Base-by-base conservation (phyloP, 495 filamentous ascomycete genomes). In the Echria macrotheca region DNA sequence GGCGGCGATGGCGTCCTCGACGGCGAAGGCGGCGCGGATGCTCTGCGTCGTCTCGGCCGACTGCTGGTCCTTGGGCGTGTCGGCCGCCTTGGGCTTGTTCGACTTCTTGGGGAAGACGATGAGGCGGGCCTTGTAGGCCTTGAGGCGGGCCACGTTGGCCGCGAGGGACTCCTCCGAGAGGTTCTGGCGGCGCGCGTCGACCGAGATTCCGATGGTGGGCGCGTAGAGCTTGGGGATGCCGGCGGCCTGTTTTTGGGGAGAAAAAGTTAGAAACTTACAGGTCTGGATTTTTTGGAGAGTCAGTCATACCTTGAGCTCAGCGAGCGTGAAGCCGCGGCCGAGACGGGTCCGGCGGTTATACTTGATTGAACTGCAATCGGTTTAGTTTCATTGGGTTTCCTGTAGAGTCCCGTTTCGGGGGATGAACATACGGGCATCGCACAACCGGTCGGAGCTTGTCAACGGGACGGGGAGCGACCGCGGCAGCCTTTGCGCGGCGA, bases 331-430 rank as follows among this genome's bases (percentile, higher is more conserved):
- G 62, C 93, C 93, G 77, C 94, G 89, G 66, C 93, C 93, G 60
- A 89, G 84, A 67, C 94, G 85, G 60, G 96, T 85, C 66, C 91
- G 90, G 66, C 93, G 91, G 86, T 98, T 98, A 80, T 96, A 97
- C 81, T 93, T 95, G 81, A 95, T 25, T 55, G 61, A 64, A 35
- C 61, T 64, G 51, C 42, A 45, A 12, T 80, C 84, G 55, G 21
- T 39, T 62, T 56, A 60, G 61, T 44, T 28, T 18, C 14, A 12
- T 4, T 12, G 43, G 12, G 18, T 36, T 14, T 36, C 29, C 40
- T 14, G 47, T 22, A 41, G 29, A 10, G 33, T 17, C 18, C 32
- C 35, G 29, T 22, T 35, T 24, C 18, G 29, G 17, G 7, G 57
- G 37, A 15, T 26, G 33, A 31, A 66, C 58, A 58, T 47, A 66